Evolutionary conservation across 768 basidiomycete species (phyloP).

Genomic region (Russula olivacea): DNA sequence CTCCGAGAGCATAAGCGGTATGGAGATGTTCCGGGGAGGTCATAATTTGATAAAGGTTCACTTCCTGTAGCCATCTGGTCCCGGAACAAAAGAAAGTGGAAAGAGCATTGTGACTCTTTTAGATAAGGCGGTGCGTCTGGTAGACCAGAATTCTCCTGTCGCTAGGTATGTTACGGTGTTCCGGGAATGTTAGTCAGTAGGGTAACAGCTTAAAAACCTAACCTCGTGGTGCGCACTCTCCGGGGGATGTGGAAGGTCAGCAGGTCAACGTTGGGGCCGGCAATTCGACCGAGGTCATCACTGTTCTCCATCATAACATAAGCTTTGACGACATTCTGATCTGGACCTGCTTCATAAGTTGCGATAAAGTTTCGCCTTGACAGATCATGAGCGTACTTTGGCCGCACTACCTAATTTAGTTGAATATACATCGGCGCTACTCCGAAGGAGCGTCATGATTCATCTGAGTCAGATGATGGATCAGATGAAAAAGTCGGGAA

Average conservation of each 20-base stretch:
- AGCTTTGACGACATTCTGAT: background rate
- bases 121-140: background rate
- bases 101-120: background rate
- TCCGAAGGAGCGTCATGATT: background rate
- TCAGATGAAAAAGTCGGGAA: background rate
- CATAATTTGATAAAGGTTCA: background rate
- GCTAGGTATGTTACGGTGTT: background rate
- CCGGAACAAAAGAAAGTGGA: background rate
- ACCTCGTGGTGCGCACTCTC: background rate
- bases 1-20: constrained; percentile 50
- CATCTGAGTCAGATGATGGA: background rate
- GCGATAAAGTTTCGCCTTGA: background rate
- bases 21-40: background rate
- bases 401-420: background rate
- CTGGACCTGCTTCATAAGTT: background rate
- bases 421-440: background rate
- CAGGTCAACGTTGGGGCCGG: background rate
- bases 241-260: background rate
- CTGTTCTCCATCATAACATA: background rate
- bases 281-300: background rate
- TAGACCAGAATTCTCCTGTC: background rate
- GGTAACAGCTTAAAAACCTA: background rate
- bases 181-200: background rate
- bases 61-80: background rate
- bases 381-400: background rate